Percentiles rank a stretch among this genome's conserved stretches.
Conservation (phyloP, 768 basidiomycete genomes). For the Agrocybe praecox region DNA sequence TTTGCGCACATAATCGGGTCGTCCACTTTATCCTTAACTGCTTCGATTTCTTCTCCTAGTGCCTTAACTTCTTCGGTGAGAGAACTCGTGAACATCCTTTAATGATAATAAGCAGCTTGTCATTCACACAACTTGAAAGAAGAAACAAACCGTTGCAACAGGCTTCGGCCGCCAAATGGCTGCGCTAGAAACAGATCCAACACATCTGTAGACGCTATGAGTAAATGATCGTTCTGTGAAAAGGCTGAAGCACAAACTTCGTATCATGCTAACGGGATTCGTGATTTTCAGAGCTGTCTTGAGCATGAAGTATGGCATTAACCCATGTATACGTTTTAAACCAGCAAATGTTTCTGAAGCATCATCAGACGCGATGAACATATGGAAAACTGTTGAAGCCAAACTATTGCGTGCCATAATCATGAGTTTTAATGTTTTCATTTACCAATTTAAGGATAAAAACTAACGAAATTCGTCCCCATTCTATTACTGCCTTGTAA, state of each 20-base stretch:
- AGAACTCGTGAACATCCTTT: conserved; percentile 94
- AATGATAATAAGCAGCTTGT: not conserved
- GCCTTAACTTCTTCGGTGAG: conserved; percentile 86
- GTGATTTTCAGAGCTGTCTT: conserved; percentile 90
- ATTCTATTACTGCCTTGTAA: conserved; percentile 90
- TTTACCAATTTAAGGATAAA: not conserved
- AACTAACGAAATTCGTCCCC: conserved; percentile 94
- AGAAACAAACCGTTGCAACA: conserved; percentile 76
- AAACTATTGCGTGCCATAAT: conserved; percentile 49
- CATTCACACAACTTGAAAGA: not conserved
- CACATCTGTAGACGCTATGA: conserved; percentile 43
- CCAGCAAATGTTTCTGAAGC: conserved; percentile 87
- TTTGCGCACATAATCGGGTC: conserved; percentile 89
- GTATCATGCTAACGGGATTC: conserved; percentile 96
- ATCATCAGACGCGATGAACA: conserved; percentile 90
- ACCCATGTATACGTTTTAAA: conserved; percentile 90
- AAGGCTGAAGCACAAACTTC: conserved; percentile 48
- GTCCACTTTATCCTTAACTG: conserved; percentile 87
- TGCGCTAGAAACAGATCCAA: conserved; percentile 96
- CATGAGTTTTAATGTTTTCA: not conserved
- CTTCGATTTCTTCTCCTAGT: conserved; percentile 85
- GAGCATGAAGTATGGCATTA: conserved; percentile 98
- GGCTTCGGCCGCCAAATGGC: conserved; percentile 91
- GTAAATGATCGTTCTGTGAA: not conserved
- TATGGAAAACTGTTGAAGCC: conserved; percentile 95